These are phyloP conservation scores for Zygnema circumcarinatum DNA, from an alignment of 139 green algal species.

Conservation along the genomic window DNA sequence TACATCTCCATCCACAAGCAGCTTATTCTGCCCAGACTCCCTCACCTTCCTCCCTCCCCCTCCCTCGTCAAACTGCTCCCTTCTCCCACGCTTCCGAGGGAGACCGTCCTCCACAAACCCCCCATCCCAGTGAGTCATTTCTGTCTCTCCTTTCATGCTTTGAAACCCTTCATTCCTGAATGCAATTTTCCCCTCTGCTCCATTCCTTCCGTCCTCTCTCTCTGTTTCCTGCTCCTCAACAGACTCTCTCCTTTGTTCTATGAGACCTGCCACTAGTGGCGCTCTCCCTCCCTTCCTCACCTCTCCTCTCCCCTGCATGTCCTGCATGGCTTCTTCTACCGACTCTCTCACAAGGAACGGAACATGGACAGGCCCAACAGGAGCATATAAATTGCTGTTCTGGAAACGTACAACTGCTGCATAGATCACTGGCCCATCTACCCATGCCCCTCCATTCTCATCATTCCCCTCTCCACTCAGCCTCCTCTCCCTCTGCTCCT, in stretches of 20 bases:
- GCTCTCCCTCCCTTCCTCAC: background rate
- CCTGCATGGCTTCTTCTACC: background rate
- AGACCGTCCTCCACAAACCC: background rate
- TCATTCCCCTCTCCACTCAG: background rate
- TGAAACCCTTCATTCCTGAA: background rate
- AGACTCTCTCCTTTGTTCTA: background rate
- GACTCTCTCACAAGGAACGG: background rate
- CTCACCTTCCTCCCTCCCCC: background rate
- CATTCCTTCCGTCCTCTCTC: background rate
- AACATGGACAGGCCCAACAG: background rate
- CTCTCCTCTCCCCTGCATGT: background rate
- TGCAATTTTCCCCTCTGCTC: background rate
- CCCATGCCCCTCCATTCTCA: background rate
- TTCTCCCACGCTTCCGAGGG: background rate
- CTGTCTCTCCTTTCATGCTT: too few relatives aligned
- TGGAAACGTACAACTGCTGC: conserved; percentile 3
- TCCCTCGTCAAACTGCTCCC: background rate
- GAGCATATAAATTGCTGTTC: background rate
- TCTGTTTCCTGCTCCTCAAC: background rate
- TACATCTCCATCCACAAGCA: background rate
- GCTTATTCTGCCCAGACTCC: too few relatives aligned
- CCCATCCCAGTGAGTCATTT: too few relatives aligned
- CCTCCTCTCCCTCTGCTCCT: background rate
- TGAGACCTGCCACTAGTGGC: background rate
- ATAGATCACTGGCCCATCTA: background rate